Base-by-base conservation (phyloP, 2,329 filamentous ascomycete species). In the Hymenoscyphus linearis region DNA sequence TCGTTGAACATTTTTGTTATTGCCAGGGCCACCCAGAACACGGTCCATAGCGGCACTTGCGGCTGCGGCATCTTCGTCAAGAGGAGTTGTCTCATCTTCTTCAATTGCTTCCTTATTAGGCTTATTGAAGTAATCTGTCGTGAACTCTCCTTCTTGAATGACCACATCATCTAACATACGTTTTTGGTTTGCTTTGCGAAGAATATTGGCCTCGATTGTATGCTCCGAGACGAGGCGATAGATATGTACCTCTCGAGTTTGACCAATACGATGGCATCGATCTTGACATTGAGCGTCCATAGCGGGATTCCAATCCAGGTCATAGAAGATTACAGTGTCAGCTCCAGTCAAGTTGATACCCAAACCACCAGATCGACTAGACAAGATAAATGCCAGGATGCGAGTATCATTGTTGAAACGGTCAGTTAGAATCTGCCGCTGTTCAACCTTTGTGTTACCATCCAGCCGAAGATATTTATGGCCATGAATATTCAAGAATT, bases 261-360 rank as follows among this genome's bases (percentile, higher is more conserved):
- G 95, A 1, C 95, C 95, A 67, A 99, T 99, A 67, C 95, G 91
- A 77, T 99, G 95, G 70, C 91, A 96, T 70, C 95, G 86, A 74
- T 99, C 96, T 76, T 99, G 96, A 71, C 95, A 99, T 75, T 99
- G 95, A 75, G 96, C 96, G 78, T 99, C 95, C 95, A 99, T 99
- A 57, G 96, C 95, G 0, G 95, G 95, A 70, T 99, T 99, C 96
- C 96, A 99, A 74, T 99, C 95, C 62, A 98, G 87, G 71, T 99
- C 95, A 76, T 98, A 99, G 75, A 99, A 99, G 67, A 99, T 97
- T 70, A 99, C 95, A 0, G 93, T 96, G 74, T 98, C 95, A 4
- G 95, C 95, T 55, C 95, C 95, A 0, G 93, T 98, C 52, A 99
- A 81, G 70, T 99, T 99, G 78, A 99, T 96, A 61, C 95, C 95